These are phyloP conservation scores for Pseudonitzschia pungens DNA, from an alignment of 108 stramenopile species.

Conservation along the genomic window DNA sequence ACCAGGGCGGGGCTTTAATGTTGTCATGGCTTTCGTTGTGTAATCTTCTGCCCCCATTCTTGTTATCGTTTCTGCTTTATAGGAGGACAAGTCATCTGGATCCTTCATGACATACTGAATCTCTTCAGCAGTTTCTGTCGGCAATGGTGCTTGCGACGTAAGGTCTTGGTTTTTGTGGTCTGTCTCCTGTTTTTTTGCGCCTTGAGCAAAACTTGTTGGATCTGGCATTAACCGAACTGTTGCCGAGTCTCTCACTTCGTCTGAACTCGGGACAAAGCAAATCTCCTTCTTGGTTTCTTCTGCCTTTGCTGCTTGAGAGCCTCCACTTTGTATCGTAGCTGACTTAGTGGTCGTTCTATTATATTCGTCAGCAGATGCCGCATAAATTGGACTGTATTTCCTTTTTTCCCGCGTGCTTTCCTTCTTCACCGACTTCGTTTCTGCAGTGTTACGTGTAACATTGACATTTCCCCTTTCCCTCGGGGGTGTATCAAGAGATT, in stretches of 20 bases:
- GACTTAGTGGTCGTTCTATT: not conserved
- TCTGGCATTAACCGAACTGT: not conserved
- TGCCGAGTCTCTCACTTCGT: not conserved
- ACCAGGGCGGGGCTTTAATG: not conserved
- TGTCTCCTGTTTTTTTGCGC: not conserved
- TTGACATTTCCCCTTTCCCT: not conserved
- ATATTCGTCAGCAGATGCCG: not conserved
- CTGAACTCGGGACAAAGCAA: not conserved
- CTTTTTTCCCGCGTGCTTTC: slow-evolving; percentile 2
- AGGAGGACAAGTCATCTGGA: not conserved
- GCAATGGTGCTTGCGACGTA: not conserved
- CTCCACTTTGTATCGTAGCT: not conserved
- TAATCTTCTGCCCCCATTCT: too few relatives aligned
- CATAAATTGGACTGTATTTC: not conserved
- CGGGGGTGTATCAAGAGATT: slow-evolving; percentile 10
- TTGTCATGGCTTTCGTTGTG: not conserved
- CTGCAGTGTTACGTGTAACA: not conserved
- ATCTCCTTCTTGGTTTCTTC: not conserved
- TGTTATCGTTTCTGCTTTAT: not conserved
- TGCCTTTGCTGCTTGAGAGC: not conserved
- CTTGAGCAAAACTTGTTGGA: not conserved
- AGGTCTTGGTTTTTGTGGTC: not conserved
- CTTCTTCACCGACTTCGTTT: not conserved
- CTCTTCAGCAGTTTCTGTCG: not conserved
- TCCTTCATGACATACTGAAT: not conserved